Percentiles rank a stretch among this genome's conserved stretches.
Conservation (phyloP, 1,139 yeast genomes). For the Pichiaceae sp. region DNA sequence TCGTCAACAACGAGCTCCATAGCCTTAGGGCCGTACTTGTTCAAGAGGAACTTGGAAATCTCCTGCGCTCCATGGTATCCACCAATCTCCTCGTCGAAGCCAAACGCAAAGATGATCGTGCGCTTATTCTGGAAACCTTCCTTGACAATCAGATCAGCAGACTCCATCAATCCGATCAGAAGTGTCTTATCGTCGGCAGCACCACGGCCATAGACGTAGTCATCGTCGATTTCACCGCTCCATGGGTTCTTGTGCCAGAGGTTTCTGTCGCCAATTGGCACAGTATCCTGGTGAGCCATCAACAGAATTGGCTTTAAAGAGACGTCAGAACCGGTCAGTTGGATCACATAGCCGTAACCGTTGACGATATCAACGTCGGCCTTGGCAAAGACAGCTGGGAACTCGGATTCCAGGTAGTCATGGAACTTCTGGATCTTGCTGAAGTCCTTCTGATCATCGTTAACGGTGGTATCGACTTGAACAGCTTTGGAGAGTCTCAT, state of each 20-base stretch:
- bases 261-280: constrained; percentile 59
- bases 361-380: constrained; percentile 30
- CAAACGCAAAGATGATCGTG: constrained; percentile 51
- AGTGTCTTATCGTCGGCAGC: constrained; percentile 55
- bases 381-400: constrained; percentile 35
- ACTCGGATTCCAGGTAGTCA: constrained; percentile 20
- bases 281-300: constrained; percentile 78
- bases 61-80: constrained; percentile 50
- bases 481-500: constrained; percentile 26
- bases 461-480: constrained; percentile 40
- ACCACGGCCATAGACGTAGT: constrained; percentile 56
- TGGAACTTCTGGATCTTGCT: not conserved
- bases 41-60: constrained; percentile 34
- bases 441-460: not conserved
- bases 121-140: constrained; percentile 45
- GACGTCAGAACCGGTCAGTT: constrained; percentile 36
- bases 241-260: constrained; percentile 69
- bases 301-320: constrained; percentile 55
- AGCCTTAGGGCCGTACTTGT: constrained; percentile 47
- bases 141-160: constrained; percentile 42
- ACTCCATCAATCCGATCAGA: constrained; percentile 48
- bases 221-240: constrained; percentile 59
- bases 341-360: constrained; percentile 30
- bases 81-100: constrained; percentile 66
- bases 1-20: constrained; percentile 57